Percentiles rank a stretch among this genome's conserved stretches.
Conservation (phyloP, 225 moss, liverwort and hornwort species). For the Marchantia paleacea region DNA sequence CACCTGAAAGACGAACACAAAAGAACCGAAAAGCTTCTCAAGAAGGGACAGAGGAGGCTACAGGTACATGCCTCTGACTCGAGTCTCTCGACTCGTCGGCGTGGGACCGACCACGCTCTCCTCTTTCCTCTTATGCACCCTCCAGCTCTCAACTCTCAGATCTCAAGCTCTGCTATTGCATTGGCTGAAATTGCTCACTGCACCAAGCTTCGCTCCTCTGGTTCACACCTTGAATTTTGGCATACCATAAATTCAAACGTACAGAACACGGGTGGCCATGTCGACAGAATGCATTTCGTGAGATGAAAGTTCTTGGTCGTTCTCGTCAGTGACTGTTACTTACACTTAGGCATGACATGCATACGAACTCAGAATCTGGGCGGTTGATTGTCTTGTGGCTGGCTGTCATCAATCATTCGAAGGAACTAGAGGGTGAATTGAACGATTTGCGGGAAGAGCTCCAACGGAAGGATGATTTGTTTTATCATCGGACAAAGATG, state of each 20-base stretch:
- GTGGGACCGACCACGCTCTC: not conserved
- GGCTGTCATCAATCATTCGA: not conserved
- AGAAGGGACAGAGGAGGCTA: constrained; percentile 21
- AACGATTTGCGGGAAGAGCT: constrained; percentile 56
- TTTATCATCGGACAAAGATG: constrained; percentile 45
- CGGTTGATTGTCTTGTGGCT: constrained; percentile 17
- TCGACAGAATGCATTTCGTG: not conserved
- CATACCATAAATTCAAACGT: not conserved
- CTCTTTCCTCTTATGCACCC: not conserved
- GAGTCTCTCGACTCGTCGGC: not conserved
- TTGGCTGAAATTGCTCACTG: no score
- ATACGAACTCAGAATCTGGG: constrained; percentile 1
- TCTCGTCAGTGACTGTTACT: not conserved
- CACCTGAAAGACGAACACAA: constrained; percentile 22
- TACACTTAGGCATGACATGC: not conserved
- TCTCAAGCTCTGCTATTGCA: no score
- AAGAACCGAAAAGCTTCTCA: constrained; percentile 21
- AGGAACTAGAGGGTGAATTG: constrained; percentile 59
- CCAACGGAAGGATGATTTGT: constrained; percentile 63
- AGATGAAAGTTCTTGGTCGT: not conserved
- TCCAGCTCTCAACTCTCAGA: no score
- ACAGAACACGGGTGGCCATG: not conserved
- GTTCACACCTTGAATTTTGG: not conserved
- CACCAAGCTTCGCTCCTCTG: not conserved
- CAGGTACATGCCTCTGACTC: constrained; percentile 17